Conservation (phyloP, 345 rosid species). For the thale cress (Arabidopsis thaliana) region TAIR10.1 NC_003074.8:7242001-7242500, state of each 20-base stretch:
- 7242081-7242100: slow-evolving; percentile 79
- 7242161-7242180: slow-evolving; percentile 74
- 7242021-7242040: slow-evolving; percentile 98
- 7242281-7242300: slow-evolving; percentile 98
- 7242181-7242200: slow-evolving; percentile 30
- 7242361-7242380: slow-evolving; percentile 97
- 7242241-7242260: slow-evolving; percentile 10
- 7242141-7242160: slow-evolving; percentile 95
- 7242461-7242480: slow-evolving; percentile 96
- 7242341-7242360: slow-evolving; percentile 97
- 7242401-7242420: slow-evolving; percentile 31
- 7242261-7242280: slow-evolving; percentile 50
- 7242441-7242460: slow-evolving; percentile 56
- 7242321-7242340: slow-evolving; percentile 97
- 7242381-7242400: slow-evolving; percentile 14
- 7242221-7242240: slow-evolving; percentile 27
- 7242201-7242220: neutral
- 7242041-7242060: slow-evolving; percentile 99
- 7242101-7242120: slow-evolving; percentile 98
- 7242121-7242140: slow-evolving; percentile 98
- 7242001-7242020: slow-evolving; percentile 98
- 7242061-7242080: slow-evolving; percentile 73
- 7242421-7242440: slow-evolving; percentile 25
- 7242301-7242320: slow-evolving; percentile 86
- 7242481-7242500: slow-evolving; percentile 87